Evolutionary conservation across 2,329 filamentous ascomycete genomes (phyloP).

Genomic region (Talaromyces sp.): DNA sequence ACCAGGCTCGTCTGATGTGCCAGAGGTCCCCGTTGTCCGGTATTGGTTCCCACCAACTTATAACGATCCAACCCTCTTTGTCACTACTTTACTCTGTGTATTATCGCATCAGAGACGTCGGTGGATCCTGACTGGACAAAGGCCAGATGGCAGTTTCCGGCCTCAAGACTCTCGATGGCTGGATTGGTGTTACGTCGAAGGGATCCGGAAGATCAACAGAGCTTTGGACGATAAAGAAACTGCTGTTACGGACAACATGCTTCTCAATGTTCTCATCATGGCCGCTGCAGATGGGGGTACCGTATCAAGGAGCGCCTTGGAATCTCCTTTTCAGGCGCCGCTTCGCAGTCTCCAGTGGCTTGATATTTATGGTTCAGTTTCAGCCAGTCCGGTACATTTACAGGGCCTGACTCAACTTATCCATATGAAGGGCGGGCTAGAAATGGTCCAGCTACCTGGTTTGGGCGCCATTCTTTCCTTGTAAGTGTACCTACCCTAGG

Average conservation of each 20-base stretch:
- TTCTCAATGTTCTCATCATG: constrained; percentile 11
- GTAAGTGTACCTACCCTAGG: constrained; percentile 18
- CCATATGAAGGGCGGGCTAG: constrained; percentile 28
- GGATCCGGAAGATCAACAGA: constrained; percentile 14
- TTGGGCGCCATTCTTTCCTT: constrained; percentile 32
- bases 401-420: constrained; percentile 23
- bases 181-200: constrained; percentile 12
- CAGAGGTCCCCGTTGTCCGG: constrained; percentile 2
- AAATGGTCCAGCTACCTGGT: constrained; percentile 29
- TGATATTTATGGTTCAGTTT: constrained; percentile 23
- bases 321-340: constrained; percentile 20
- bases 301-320: neutral
- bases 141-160: neutral
- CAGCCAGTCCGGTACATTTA: constrained; percentile 21
- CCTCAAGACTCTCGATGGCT: constrained; percentile 4
- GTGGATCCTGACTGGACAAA: neutral
- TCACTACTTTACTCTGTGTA: constrained; percentile 7
- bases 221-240: constrained; percentile 10
- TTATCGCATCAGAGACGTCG: constrained; percentile 3
- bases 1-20: neutral
- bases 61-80: constrained; percentile 5
- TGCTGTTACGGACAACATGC: constrained; percentile 20
- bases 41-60: constrained; percentile 12
- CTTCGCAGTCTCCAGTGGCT: constrained; percentile 24
- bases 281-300: constrained; percentile 1